A percentile compares a stretch with the other conserved stretches of the same genome.
These are phyloP conservation scores for Leccinum pachyderme DNA, from an alignment of 1,284 basidiomycete genomes.

Conservation along the genomic window DNA sequence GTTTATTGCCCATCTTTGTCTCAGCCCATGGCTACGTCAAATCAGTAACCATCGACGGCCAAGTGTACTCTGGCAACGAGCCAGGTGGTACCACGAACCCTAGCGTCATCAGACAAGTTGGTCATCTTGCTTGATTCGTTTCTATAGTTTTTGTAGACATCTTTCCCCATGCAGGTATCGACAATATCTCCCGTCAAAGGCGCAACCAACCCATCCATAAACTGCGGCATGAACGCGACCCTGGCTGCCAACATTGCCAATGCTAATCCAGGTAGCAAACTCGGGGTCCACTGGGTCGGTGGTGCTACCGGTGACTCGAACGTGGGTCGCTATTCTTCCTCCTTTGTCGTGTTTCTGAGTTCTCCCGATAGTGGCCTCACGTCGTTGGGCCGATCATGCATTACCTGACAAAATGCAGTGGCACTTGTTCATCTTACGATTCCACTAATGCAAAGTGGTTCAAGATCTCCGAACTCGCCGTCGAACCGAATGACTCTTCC, in stretches of 20 bases:
- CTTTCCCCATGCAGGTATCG: constrained; percentile 21
- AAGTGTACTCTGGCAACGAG: constrained; percentile 31
- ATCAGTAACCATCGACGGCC: constrained; percentile 35
- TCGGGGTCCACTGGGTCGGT: constrained; percentile 35
- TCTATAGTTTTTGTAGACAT: not conserved
- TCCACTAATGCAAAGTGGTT: constrained; percentile 38
- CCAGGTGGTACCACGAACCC: constrained; percentile 25
- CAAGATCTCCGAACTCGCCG: constrained; percentile 38
- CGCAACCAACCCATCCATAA: constrained; percentile 36
- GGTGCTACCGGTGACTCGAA: constrained; percentile 29
- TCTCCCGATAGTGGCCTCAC: constrained; percentile 36
- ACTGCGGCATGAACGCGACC: constrained; percentile 43
- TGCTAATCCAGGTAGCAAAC: constrained; percentile 40
- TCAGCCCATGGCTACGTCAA: constrained; percentile 34
- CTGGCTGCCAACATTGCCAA: constrained; percentile 36
- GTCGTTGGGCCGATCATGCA: constrained; percentile 38
- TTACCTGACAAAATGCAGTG: constrained; percentile 38
- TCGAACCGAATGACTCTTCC: constrained; percentile 21
- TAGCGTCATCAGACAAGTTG: constrained; percentile 37
- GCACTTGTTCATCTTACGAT: constrained; percentile 36
- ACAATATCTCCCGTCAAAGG: constrained; percentile 43
- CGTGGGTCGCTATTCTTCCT: constrained; percentile 19
- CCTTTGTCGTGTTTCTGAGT: not conserved
- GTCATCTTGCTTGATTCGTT: not conserved
- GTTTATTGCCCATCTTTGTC: constrained; percentile 21